These are phyloP conservation scores for Claviceps sp. DNA, from an alignment of 2,329 filamentous ascomycete species.

Conservation along the genomic window DNA sequence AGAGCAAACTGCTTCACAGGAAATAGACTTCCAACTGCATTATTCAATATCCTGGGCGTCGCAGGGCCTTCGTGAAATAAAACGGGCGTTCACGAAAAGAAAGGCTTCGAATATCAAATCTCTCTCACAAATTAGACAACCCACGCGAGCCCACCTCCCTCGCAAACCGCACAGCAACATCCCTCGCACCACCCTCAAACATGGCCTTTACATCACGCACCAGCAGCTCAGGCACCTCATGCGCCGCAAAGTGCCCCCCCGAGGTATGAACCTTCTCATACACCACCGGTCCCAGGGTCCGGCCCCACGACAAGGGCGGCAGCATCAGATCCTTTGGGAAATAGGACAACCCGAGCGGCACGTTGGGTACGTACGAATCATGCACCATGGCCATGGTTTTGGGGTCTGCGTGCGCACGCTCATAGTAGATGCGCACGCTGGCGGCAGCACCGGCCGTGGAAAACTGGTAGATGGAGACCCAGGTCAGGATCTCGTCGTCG, in stretches of 20 bases:
- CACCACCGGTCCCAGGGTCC: conserved; percentile 47
- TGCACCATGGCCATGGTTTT: conserved; percentile 7
- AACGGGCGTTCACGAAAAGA: too few species aligned
- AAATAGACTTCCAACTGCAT: too few species aligned
- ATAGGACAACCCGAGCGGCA: conserved; percentile 33
- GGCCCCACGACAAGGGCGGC: conserved; percentile 40
- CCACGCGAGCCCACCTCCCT: neutral
- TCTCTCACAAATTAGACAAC: neutral
- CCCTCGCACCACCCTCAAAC: conserved; percentile 27
- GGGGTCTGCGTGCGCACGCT: conserved; percentile 32
- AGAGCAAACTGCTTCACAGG: too few species aligned
- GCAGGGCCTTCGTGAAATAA: too few species aligned
- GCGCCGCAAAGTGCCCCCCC: conserved; percentile 49
- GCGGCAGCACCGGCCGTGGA: conserved; percentile 55
- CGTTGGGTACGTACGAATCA: conserved; percentile 17
- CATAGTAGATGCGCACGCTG: conserved; percentile 59
- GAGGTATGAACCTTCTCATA: conserved; percentile 35
- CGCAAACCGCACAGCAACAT: conserved; percentile 1
- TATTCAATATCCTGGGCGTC: too few species aligned
- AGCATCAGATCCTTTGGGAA: conserved; percentile 46
- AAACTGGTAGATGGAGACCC: conserved; percentile 63
- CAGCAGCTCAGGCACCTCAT: conserved; percentile 40
- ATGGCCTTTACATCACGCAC: conserved; percentile 40
- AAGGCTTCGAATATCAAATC: too few species aligned
- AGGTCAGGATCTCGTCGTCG: conserved; percentile 62